Evolutionary conservation across 2,329 filamentous ascomycete species (phyloP).

Genomic region (Lecanicillium sp.): DNA sequence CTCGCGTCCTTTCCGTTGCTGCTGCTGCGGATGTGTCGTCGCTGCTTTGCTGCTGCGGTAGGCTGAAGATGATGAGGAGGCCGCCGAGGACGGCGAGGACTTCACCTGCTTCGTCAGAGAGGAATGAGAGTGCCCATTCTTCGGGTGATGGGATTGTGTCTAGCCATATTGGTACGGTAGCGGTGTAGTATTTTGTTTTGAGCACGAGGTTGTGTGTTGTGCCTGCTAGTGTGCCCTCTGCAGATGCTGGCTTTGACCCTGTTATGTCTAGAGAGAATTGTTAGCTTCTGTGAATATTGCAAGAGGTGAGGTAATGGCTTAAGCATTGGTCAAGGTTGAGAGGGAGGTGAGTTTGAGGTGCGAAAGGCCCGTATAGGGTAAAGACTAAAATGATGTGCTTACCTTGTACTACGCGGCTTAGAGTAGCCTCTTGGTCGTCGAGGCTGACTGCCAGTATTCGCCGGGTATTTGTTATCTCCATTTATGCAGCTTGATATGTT

Average conservation of each 20-base stretch:
- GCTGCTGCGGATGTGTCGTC: slow-evolving; percentile 1
- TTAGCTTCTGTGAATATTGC: neutral
- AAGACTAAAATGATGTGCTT: neutral
- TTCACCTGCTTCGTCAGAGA: slow-evolving; percentile 52
- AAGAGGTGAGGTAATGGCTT: no score
- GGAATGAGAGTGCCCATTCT: slow-evolving; percentile 51
- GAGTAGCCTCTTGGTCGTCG: slow-evolving; percentile 34
- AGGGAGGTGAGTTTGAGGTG: no score
- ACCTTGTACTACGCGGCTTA: slow-evolving; percentile 48
- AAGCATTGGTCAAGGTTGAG: no score
- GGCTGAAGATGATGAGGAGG: slow-evolving; percentile 36
- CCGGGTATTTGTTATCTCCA: slow-evolving; percentile 40
- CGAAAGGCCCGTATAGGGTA: slow-evolving; percentile 3
- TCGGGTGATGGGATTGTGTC: slow-evolving; percentile 44
- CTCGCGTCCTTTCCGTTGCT: slow-evolving; percentile 22
- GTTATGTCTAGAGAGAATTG: slow-evolving; percentile 37
- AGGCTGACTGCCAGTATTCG: slow-evolving; percentile 51
- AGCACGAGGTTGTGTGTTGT: slow-evolving; percentile 48
- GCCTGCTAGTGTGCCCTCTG: slow-evolving; percentile 42
- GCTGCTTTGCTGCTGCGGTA: slow-evolving; percentile 12
- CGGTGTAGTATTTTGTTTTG: slow-evolving; percentile 52
- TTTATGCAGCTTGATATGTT: no score
- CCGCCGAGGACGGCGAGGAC: slow-evolving; percentile 54
- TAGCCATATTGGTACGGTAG: slow-evolving; percentile 57
- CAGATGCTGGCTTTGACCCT: slow-evolving; percentile 32